Base-by-base conservation (phyloP, 2,329 filamentous ascomycete genomes). In the Aspergillus pseudotamarii region DNA sequence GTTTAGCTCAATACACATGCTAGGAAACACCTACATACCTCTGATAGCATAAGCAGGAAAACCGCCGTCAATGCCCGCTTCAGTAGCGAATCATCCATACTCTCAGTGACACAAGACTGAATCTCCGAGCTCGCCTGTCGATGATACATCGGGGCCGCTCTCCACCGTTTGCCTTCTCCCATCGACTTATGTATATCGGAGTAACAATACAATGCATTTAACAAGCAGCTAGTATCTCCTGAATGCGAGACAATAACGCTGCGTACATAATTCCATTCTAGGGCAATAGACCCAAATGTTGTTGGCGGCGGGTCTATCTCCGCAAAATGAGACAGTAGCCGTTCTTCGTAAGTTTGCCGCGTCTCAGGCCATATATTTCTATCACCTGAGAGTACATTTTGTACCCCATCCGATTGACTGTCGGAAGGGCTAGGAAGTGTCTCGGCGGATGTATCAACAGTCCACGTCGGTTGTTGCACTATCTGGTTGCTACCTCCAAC, bases 31-130 rank as follows among this genome's bases (percentile, higher is more conserved):
- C 9, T 58, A 64, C 68, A 38, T 66, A 77, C 75, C 70, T 77
- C 75, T n/a, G 75, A 72, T 58, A 77, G 48, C 73, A 77, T 77
- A 23, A 77, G 66, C 38, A 77, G 67, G 45, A 77, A 72, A 11
- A 77, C 68, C 11, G 73, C 62, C 6, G 70, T 67, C 61, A 75
- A 74, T 1, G 74, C 48, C 46, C 68, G 69, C 60, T 70, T 67
- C 58, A 77, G 58, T 2, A 59, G 69, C 10, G 65, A 38, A 23
- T 74, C 70, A 26, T 59, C 45, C 46, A 76, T 66, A 14, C 75
- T 71, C 4, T 69, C 72, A 10, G 71, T 63, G 3, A 76, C 58
- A 60, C 63, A 72, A 6, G 69, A 61, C 41, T 76, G 72, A 2
- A 76, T 71, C 57, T 74, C 72, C 11, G 70, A 71, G 48, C 73